Evolutionary conservation across 768 basidiomycete genomes (phyloP).

Genomic region (Termitomyces sp.): DNA sequence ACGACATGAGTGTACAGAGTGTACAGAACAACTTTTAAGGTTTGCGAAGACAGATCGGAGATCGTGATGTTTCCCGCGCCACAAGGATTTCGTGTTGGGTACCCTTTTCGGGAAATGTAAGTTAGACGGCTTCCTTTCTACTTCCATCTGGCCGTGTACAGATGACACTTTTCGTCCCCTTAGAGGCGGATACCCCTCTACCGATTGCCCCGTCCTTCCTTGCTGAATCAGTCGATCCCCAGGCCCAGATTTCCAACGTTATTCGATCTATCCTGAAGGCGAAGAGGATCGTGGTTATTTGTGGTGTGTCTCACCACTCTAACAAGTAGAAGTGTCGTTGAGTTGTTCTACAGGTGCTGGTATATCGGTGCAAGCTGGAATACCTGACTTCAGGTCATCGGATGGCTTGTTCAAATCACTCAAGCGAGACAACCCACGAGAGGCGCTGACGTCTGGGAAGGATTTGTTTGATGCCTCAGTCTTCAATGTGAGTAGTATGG

Average conservation of each 20-base stretch:
- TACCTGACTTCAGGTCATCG: constrained; percentile 84
- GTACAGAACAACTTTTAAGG: neutral
- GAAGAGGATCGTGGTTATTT: constrained; percentile 79
- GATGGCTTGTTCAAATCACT: constrained; percentile 76
- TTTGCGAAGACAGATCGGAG: constrained; percentile 1
- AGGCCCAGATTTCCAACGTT: constrained; percentile 44
- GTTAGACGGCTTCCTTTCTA: constrained; percentile 10
- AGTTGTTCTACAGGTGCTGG: constrained; percentile 60
- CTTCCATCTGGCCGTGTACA: constrained; percentile 12
- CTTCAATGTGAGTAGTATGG: constrained; percentile 59
- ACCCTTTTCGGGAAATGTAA: constrained; percentile 12
- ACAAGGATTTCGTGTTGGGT: constrained; percentile 6
- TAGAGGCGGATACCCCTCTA: constrained; percentile 41
- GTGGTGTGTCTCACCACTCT: constrained; percentile 48
- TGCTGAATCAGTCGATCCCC: constrained; percentile 37
- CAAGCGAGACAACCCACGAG: constrained; percentile 74
- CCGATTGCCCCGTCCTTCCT: constrained; percentile 57
- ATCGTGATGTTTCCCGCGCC: constrained; percentile 20
- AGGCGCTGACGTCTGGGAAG: constrained; percentile 67
- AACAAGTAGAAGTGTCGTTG: neutral
- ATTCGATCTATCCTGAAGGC: constrained; percentile 73
- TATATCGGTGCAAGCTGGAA: constrained; percentile 82
- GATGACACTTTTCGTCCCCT: constrained; percentile 66
- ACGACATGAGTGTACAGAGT: neutral
- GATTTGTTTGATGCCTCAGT: constrained; percentile 91